Conservation (phyloP, 73 alveolate genomes). For the Blepharisma japonicum region DNA sequence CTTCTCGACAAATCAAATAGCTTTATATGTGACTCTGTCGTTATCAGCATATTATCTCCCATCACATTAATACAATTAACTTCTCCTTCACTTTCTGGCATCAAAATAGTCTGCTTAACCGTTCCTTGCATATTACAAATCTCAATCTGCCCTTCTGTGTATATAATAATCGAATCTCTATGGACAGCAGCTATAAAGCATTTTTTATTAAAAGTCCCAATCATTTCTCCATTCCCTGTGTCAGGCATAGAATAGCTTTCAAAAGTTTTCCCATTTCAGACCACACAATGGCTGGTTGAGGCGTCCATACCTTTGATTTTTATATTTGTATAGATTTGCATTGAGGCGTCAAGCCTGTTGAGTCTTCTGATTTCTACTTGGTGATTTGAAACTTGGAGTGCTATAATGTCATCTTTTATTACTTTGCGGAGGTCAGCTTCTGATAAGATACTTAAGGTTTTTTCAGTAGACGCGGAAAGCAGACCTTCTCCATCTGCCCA, state of each 20-base stretch:
- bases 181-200: slow-evolving; percentile 81
- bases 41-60: slow-evolving; percentile 71
- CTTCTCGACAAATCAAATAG: slow-evolving; percentile 91
- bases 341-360: not conserved
- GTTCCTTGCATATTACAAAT: slow-evolving; percentile 89
- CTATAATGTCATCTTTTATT: slow-evolving; percentile 82
- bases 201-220: slow-evolving; percentile 71
- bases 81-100: slow-evolving; percentile 92
- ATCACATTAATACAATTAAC: slow-evolving; percentile 71
- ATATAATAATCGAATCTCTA: slow-evolving; percentile 73
- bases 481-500: slow-evolving; percentile 87
- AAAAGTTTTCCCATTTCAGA: slow-evolving; percentile 88
- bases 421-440: slow-evolving; percentile 86
- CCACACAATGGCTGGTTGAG: slow-evolving; percentile 63
- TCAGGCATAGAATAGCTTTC: slow-evolving; percentile 74
- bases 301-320: slow-evolving; percentile 91
- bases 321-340: slow-evolving; percentile 48
- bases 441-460: slow-evolving; percentile 71
- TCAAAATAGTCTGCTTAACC: slow-evolving; percentile 74
- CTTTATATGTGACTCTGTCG: slow-evolving; percentile 52
- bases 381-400: slow-evolving; percentile 81
- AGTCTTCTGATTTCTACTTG: slow-evolving; percentile 67
- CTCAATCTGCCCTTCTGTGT: slow-evolving; percentile 73
- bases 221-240: slow-evolving; percentile 41
- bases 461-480: slow-evolving; percentile 65